These are phyloP conservation scores for Cornus suecica DNA, from an alignment of 148 eudicot species.

Conservation along the genomic window DNA sequence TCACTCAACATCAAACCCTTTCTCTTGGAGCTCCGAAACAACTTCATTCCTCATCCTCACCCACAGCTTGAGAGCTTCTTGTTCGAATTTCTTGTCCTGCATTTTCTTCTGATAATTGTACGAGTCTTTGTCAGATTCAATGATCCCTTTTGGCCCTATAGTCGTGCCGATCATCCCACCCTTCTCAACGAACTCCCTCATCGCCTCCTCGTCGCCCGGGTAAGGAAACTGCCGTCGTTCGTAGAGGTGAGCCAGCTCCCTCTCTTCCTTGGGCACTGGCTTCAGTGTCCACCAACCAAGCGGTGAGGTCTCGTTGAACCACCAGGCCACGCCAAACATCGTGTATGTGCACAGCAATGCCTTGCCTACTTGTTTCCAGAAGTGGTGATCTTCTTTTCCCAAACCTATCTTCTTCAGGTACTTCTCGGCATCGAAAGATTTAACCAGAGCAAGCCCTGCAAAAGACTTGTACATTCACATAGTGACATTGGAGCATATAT, in stretches of 20 bases:
- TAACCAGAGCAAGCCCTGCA: conserved; percentile 36
- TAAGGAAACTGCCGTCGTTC: conserved; percentile 77
- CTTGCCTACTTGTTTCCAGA: conserved; percentile 91
- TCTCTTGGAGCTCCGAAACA: conserved; percentile 69
- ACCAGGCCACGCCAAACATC: conserved; percentile 69
- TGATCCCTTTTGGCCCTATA: conserved; percentile 76
- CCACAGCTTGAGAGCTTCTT: conserved; percentile 84
- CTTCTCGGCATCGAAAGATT: conserved; percentile 33
- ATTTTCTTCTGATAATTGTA: conserved; percentile 69
- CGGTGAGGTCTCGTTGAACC: conserved; percentile 87
- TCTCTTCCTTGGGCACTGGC: conserved; percentile 87
- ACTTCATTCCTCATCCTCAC: conserved; percentile 89
- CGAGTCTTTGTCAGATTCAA: conserved; percentile 64
- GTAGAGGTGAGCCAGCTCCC: conserved; percentile 77
- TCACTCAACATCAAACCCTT: conserved; percentile 73
- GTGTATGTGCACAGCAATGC: conserved; percentile 71
- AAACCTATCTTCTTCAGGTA: conserved; percentile 61
- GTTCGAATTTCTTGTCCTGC: conserved; percentile 93
- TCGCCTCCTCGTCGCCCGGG: conserved; percentile 91
- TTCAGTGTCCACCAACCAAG: conserved; percentile 96
- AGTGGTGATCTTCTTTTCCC: conserved; percentile 72
- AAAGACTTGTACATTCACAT: neutral
- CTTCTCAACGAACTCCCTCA: conserved; percentile 76
- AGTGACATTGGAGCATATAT: neutral
- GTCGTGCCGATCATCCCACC: conserved; percentile 98